Base-by-base conservation (phyloP, 176 grass and related monocot species). In the Musa acuminata region DNA sequence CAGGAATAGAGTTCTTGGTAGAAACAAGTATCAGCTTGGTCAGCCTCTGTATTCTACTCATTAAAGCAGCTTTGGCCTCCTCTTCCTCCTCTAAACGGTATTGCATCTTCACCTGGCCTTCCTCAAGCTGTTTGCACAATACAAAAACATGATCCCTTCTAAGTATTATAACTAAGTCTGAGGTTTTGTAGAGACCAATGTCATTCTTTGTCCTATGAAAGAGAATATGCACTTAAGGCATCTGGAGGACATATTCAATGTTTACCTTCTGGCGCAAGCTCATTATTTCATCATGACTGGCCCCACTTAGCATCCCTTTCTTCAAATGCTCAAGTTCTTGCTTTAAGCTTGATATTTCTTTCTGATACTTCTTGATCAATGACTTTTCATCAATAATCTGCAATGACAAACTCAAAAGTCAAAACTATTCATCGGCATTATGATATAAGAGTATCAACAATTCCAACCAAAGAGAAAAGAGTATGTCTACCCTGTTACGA, bases 321-420 rank as follows among this genome's bases (percentile, higher is more conserved):
- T 89, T 89, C 72, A 99, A 63, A 26, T 94, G 86, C 13, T 94
- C 91, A 8, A 99, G 95, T 81, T 99, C 95, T 82, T 91, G 64
- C 80, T 94, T 94, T 58, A 99, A 84, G 80, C 65, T 78, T n/a
- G 88, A 86, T 84, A 99, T 99, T 87, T 99, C 91, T 79, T 82
- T 89, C 82, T 99, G 95, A 81, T 99, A 99, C 84, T 99, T 99
- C 82, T 99, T 99, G 72, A 99, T 99, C 86, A 99, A 84, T 64
- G 95, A 99, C 67, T 99, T 99, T 25, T 99, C 95, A 72, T 99
- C 95, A 72, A 99, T 89, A 67, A 91, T 89, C 90, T 98, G 78
- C 52, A 87, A 64, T 23, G 67, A 77, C 52, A 88, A 78, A 74
- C 1, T 64, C 64, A 66, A n/a, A n/a, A n/a, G n/a, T n/a, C n/a